Base-by-base conservation (phyloP, 2,329 filamentous ascomycete species). In the Fusarium coffeatum region DNA sequence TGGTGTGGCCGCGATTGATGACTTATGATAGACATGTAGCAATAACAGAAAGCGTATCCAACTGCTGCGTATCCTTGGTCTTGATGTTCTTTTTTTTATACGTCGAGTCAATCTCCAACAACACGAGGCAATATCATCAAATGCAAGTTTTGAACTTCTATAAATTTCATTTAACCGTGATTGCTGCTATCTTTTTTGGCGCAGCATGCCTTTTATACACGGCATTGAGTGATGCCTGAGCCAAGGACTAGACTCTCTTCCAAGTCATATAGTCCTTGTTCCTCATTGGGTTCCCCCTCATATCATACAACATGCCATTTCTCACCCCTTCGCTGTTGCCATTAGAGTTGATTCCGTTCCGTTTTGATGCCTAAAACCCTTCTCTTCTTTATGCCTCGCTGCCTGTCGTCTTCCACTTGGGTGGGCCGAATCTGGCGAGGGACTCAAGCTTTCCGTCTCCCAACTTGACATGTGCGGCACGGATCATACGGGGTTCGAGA, bases 401-500 rank as follows among this genome's bases (percentile, higher is more conserved):
- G 20, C 74, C 72, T 43, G 76, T 67, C 25, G 78, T 80, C 76
- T 78, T 78, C 87, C 87, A 89, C 70, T 82, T 79, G 8, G 87
- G 79, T 23, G 79, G 77, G 2, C 85, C 85, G 58, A 87, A 86
- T 46, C 81, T 80, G 42, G 83, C 81, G 56, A 86, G 74, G 12
- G 84, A 88, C 57, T 81, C 80, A 32, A 91, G 80, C 74, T 85
- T 86, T 63, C 85, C 85, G 64, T 88, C 85, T 45, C 94, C 95
- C 71, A 98, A 85, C 85, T 94, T 97, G 61, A 98, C 94, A 64
- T 95, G 90, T 27, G 90, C 90, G 75, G 94, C 91, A 63, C 94
- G 89, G 69, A 99, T 92, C 89, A 98, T 92, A 60, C 96, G 87
- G 42, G 96, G 95, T 82, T 99, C 96, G 72, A 97, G 85, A 53